These are phyloP conservation scores for Artemisia tridentata DNA, from an alignment of 129 eudicot genomes.

Conservation along the genomic window DNA sequence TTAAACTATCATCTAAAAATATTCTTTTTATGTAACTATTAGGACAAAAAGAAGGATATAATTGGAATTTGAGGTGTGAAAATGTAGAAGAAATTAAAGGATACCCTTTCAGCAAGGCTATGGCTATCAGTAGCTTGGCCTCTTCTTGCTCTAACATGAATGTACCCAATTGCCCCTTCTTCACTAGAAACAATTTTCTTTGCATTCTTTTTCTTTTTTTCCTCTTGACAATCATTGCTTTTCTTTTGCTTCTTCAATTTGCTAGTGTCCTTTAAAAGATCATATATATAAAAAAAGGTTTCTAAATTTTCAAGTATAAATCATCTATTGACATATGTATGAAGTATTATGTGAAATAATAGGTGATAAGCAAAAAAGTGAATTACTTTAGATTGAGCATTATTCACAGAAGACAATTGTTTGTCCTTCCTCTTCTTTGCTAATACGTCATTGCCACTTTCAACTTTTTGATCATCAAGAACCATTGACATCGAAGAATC, in stretches of 20 bases:
- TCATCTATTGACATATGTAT: no score
- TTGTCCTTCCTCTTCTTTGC: conserved; percentile 51
- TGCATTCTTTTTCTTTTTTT: conserved; percentile 32
- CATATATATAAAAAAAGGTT: background rate
- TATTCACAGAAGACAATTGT: conserved; percentile 36
- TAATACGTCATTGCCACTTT: conserved; percentile 35
- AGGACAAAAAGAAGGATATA: conserved; percentile 11
- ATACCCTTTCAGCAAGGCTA: conserved; percentile 97
- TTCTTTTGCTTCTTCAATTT: conserved; percentile 50
- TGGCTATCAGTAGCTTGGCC: conserved; percentile 99
- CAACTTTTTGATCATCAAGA: conserved; percentile 41
- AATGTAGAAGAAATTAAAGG: conserved; percentile 23
- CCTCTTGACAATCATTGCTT: conserved; percentile 32
- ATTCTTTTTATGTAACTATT: background rate
- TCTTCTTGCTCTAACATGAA: conserved; percentile 96
- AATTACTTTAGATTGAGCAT: conserved; percentile 60
- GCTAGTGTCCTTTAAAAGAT: conserved; percentile 36
- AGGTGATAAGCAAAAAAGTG: background rate
- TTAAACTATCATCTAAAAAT: background rate
- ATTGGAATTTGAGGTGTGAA: conserved; percentile 26
- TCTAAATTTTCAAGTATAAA: no score
- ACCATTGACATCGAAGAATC: conserved; percentile 50
- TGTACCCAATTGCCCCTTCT: conserved; percentile 53
- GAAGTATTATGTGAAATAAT: no score
- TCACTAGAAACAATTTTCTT: conserved; percentile 16